Base-by-base conservation (phyloP, 2,329 filamentous ascomycete species). In the Akanthomyces uredinophilus region DNA sequence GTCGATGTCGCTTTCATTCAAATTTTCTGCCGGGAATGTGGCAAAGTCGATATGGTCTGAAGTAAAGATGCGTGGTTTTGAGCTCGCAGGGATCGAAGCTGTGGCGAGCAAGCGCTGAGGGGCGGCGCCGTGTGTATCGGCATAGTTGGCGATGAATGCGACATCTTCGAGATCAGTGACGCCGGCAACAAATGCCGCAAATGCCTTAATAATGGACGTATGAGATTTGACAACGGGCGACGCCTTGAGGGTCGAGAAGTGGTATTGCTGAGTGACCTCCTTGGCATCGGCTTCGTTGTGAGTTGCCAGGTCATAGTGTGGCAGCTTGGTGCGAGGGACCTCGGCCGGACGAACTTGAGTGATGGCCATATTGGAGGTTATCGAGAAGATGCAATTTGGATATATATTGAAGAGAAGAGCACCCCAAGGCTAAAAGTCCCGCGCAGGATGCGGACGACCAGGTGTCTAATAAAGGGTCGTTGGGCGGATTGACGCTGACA, bases 211-310 rank as follows among this genome's bases (percentile, higher is more conserved):
- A 3, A 61, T 55, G n/a, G 51, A 55, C 3, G 16, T 4, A 18
- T 37, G 7, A 16, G 59, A 55, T 43, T 41, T 43, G 2, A 41
- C 18, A 32, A 61, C 22, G 3, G 51, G 51, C 4, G 22, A 55
- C 5, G 41, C 43, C 24, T 55, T 55, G 43, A 61, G 37, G 29
- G 44, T 29, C 3, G 59, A 55, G 16, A 18, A 50, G 20, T 61
- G 41, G 16, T 54, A 47, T 18, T 61, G 51, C 35, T 50, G 50
- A 16, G 51, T 24, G 20, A 35, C 51, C 29, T 49, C 51, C 51
- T 61, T 61, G 32, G 51, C 44, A 24, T 55, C 43, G 51, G n/a
- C n/a, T 32, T 61, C 51, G 59, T 24, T 61, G 59, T 61, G 59
- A 13, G 43, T 49, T 24, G 50, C 51, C 22, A 61, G 51, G 44